phyloP scores from a whole-genome alignment of 2,329 filamentous ascomycete species.

The Nigrospora oryzae region DNA sequence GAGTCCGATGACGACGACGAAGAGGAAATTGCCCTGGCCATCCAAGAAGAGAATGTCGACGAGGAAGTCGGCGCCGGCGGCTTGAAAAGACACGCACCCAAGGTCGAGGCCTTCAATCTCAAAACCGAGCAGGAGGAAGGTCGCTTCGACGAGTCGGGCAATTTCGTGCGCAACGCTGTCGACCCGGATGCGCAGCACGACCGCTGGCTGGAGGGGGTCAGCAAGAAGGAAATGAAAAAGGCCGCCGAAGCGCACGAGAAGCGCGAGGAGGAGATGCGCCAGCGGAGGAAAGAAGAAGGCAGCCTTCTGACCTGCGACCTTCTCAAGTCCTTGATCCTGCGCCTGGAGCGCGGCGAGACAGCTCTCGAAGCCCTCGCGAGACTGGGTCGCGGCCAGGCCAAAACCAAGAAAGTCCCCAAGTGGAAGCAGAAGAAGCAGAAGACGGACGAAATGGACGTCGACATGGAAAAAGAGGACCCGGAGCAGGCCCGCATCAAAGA shows the following conservation, averaged over 20 bases:
- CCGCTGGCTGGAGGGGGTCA: constrained; percentile 83
- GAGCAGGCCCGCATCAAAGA: constrained; percentile 62
- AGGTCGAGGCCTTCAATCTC: constrained; percentile 96
- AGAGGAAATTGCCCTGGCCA: constrained; percentile 66
- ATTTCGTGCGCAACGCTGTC: constrained; percentile 80
- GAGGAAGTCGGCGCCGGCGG: constrained; percentile 85
- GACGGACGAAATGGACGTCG: constrained; percentile 62
- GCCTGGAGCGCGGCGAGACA: constrained; percentile 75
- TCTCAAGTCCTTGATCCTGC: constrained; percentile 61
- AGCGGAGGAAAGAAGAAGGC: constrained; percentile 67
- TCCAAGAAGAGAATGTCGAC: constrained; percentile 69
- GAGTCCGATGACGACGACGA: constrained; percentile 51
- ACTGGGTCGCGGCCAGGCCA: constrained; percentile 60
- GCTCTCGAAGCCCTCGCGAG: constrained; percentile 80
- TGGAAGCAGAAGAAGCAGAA: constrained; percentile 66
- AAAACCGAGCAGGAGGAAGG: constrained; percentile 85
- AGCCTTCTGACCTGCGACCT: constrained; percentile 65
- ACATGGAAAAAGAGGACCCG: constrained; percentile 53
- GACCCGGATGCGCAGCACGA: constrained; percentile 91
- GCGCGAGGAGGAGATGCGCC: constrained; percentile 67
- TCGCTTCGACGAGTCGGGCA: constrained; percentile 81
- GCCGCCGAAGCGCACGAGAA: constrained; percentile 83
- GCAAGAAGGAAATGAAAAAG: constrained; percentile 85
- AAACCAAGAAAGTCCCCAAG: constrained; percentile 49
- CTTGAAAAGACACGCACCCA: constrained; percentile 86